Base-by-base conservation (phyloP, 768 basidiomycete genomes). In the Omphalotus guepiniiformis region DNA sequence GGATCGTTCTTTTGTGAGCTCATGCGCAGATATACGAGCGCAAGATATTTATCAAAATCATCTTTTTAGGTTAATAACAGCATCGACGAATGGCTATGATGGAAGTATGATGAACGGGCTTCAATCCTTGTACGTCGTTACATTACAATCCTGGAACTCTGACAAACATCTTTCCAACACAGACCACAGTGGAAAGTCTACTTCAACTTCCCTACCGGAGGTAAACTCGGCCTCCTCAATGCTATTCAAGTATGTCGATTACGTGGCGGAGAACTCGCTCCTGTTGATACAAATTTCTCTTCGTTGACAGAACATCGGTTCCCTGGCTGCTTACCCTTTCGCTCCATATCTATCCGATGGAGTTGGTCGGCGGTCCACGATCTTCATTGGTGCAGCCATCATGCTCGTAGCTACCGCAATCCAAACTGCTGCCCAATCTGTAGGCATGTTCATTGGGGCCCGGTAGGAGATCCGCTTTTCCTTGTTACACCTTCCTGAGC, bases 61-160 rank as follows among this genome's bases (percentile, higher is more conserved):
- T 8, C 28, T 16, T 18, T 4, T 11, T 19, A 54, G 53, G 28
- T 68, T 78, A 35, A 72, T 79, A 48, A 76, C 76, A 3, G 72
- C 76, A 19, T 73, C 70, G 5, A 75, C 71, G 7, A 76, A 71
- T 56, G 76, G 78, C 15, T 79, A 70, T 54, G 77, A 78, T 48
- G 73, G 75, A 23, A 72, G 69, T 50, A 65, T 77, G 65, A 74
- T 77, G 74, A 77, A 80, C 58, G 72, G 74, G 48, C 64, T 81
- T 38, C 78, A 81, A 63, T 64, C 67, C n/a, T 65, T 80, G 42
- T 19, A 36, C 21, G 32, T 2, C 23, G 23, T 34, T 44, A 16
- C 4, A 18, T n/a, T n/a, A n/a, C n/a, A n/a, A n/a, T n/a, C n/a
- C n/a, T n/a, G n/a, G n/a, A n/a, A n/a, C 71, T 42, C 78, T 76